Evolutionary conservation across 2,329 filamentous ascomycete species (phyloP), one percentile per base, ranked within the genome.

Genomic region (Blastomyces percursus): DNA sequence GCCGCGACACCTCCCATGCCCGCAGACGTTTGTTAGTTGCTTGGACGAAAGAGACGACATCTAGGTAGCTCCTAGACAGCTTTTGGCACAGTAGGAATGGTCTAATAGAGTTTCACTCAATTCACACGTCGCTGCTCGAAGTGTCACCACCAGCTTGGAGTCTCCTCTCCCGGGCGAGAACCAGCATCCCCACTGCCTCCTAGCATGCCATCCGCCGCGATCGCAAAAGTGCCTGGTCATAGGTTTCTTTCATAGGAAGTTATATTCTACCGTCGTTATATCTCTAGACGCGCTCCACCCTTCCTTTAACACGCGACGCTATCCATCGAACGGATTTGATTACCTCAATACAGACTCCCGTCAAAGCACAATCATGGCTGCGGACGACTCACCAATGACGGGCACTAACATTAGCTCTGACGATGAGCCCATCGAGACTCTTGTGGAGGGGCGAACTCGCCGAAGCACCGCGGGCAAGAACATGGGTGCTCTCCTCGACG

Each of bases 391-490:
- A 30, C 24, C 42, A 30, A 59, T 59, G 56, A 46, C 56, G 7
- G 42, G 27, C 51, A 19, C 50, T 12, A 19, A 9, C 32, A 11
- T 35, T n/a, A 27, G 51, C 32, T 40, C 50, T 4, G 60, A 61
- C 24, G 32, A 38, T n/a, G 44, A 54, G 24, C 54, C 35, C 35
- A 48, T 64, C 32, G 64, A 66, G 48, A 88, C 86, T 80, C 82
- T 93, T 46, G 87, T 87, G 55, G 89, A 87, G 5, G 85, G 85
- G 46, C 87, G 91, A 64, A 80, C 84, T 67, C 89, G 86, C 74
- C 87, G 91, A 66, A 86, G 87, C 14, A 96, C 89, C 0, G 91
- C 91, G 24, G 91, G 91, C 63, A 92, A 91, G 72, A 86, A 90
- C 66, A 88, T 96, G 82, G 86, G 88, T 69, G 84, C 85, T 59